Percentiles rank a stretch among this genome's conserved stretches.
phyloP scores from a whole-genome alignment of 139 green algal species.

The Trebouxia sp. region DNA sequence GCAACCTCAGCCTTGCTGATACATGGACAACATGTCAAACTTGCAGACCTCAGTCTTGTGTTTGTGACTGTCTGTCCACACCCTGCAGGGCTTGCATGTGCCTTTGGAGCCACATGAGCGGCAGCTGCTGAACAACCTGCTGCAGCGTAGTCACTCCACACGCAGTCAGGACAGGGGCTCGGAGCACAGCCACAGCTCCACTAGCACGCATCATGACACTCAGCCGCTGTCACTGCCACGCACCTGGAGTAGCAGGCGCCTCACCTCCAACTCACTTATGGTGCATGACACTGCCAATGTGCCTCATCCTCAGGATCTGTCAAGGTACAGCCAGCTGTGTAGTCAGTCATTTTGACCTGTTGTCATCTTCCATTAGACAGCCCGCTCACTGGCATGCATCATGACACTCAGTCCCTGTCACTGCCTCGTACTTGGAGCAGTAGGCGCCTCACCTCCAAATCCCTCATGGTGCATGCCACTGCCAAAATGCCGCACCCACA shows the following conservation, averaged over 20 bases:
- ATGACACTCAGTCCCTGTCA: not conserved
- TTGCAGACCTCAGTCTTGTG: no score
- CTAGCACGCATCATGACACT: not conserved
- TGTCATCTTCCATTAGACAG: no score
- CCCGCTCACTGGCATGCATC: not conserved
- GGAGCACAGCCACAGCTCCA: conserved; percentile 4
- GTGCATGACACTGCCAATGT: not conserved
- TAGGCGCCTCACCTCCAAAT: not conserved
- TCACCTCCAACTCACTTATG: not conserved
- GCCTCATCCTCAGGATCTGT: not conserved
- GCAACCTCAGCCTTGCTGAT: no score
- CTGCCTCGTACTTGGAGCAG: not conserved
- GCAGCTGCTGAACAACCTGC: conserved; percentile 11
- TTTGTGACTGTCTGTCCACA: not conserved
- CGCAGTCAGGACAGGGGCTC: conserved; percentile 1
- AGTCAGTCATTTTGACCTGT: no score
- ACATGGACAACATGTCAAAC: no score
- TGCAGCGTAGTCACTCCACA: conserved; percentile 19
- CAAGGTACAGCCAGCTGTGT: not conserved
- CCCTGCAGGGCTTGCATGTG: conserved; percentile 7
- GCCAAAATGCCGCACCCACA: not conserved
- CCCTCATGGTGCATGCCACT: conserved; percentile 19
- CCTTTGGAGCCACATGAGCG: conserved; percentile 4
- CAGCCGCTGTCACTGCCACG: not conserved
- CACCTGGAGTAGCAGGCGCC: not conserved